Percentiles rank a stretch among this genome's conserved stretches.
Evolutionary conservation across 306 rosid species (phyloP).

Genomic region (Quercus mongolica): DNA sequence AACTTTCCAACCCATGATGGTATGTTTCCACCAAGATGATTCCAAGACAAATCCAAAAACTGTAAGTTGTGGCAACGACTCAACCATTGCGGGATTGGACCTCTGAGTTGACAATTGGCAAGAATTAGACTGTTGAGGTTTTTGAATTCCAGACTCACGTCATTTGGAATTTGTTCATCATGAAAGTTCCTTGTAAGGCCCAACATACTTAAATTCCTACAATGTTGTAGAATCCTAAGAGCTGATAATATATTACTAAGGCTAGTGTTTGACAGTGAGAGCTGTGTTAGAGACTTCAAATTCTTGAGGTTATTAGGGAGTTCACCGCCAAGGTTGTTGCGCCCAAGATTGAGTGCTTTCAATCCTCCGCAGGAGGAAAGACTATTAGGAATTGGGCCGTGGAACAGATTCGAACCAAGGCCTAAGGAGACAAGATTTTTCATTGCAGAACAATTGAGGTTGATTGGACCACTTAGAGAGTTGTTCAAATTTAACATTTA

Average conservation of each 20-base stretch:
- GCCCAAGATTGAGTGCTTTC: constrained; percentile 19
- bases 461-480: constrained; percentile 13
- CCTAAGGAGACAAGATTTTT: constrained; percentile 25
- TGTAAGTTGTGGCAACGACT: constrained; percentile 30
- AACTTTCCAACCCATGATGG: constrained; percentile 29
- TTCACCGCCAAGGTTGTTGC: constrained; percentile 16
- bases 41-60: constrained; percentile 45
- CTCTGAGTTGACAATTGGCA: constrained; percentile 33
- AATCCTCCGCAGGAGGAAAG: constrained; percentile 30
- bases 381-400: constrained; percentile 31
- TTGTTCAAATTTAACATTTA: constrained; percentile 14
- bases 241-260: constrained; percentile 31
- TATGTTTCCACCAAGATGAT: constrained; percentile 31
- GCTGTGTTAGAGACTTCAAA: constrained; percentile 19
- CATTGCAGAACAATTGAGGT: constrained; percentile 30
- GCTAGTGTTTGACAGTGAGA: constrained; percentile 23
- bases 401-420: constrained; percentile 30
- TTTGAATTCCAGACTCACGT: constrained; percentile 11
- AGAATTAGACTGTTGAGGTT: constrained; percentile 29
- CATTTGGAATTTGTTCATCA: constrained; percentile 31
- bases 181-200: constrained; percentile 25
- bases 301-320: constrained; percentile 27
- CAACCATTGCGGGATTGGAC: constrained; percentile 50
- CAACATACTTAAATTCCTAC: constrained; percentile 28
- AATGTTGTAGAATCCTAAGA: constrained; percentile 30